Evolutionary conservation across 352 stramenopile genomes (phyloP).

Genomic region (Globisporangium acanthophoron): DNA sequence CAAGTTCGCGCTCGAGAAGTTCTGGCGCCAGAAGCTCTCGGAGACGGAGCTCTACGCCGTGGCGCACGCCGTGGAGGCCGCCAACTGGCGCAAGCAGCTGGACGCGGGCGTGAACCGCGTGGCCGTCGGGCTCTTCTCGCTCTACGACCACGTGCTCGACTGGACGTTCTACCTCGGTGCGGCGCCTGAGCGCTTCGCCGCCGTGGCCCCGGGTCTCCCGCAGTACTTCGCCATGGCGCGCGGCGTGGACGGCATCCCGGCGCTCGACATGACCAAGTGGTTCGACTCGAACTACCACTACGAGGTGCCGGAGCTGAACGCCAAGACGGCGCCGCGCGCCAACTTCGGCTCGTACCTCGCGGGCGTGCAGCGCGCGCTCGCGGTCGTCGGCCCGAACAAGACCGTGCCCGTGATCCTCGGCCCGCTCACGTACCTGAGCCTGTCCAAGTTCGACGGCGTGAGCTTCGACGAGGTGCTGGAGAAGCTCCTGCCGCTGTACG

Average conservation of each 20-base stretch:
- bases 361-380: constrained; percentile 73
- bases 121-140: constrained; percentile 84
- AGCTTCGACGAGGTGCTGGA: constrained; percentile 64
- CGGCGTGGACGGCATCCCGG: constrained; percentile 84
- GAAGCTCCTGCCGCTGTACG: constrained; percentile 79
- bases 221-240: constrained; percentile 91
- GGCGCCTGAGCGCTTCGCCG: constrained; percentile 71
- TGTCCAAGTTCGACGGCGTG: constrained; percentile 79
- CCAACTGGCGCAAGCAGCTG: constrained; percentile 85
- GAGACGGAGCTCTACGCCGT: constrained; percentile 78
- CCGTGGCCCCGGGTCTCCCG: constrained; percentile 44
- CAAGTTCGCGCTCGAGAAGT: constrained; percentile 93
- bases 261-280: constrained; percentile 94
- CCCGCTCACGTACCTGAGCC: constrained; percentile 73
- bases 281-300: constrained; percentile 96
- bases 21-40: constrained; percentile 83
- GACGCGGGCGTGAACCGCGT: constrained; percentile 72
- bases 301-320: constrained; percentile 89
- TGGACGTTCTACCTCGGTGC: constrained; percentile 82
- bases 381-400: constrained; percentile 74
- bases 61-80: constrained; percentile 69
- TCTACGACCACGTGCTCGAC: constrained; percentile 91
- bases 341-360: constrained; percentile 81
- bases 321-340: constrained; percentile 54
- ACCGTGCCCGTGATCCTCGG: constrained; percentile 79